Base-by-base conservation (phyloP, 106 monocot genomes). In the Apostasia shenzhenica region DNA sequence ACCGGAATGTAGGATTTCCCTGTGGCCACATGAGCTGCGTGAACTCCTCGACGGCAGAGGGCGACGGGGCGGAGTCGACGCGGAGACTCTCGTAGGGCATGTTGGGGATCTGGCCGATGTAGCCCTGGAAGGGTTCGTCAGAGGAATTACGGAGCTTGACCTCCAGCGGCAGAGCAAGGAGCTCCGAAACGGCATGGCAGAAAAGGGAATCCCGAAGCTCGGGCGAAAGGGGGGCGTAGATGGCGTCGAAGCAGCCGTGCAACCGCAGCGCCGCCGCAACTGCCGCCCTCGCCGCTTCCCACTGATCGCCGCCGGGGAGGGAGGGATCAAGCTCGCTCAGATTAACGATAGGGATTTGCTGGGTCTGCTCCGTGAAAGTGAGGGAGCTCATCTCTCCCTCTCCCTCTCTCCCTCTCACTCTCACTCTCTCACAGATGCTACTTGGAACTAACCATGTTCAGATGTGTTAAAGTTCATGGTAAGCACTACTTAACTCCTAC, bases 1-100 rank as follows among this genome's bases (percentile, higher is more conserved):
- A 87, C 86, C 62, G 67, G 74, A 87, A 87, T 14, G 4, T 38
- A 9, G 51, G 55, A 45, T 83, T 87, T 11, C 80, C 80, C 12
- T 77, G 43, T 1, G 82, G 80, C 80, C 80, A 87, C 80, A 87
- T 68, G 49, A 80, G 79, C 4, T 9, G 0, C 11, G 80, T 63
- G 61, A 87, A 83, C 3, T 13, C 40, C 26, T 55, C 48, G 7
- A 70, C 68, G 54, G 55, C 60, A 8, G 55, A 51, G 47, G 65
- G 55, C n/a, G n/a, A n/a, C 48, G 45, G 0, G 7, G 63, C 74
- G 61, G 60, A 76, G 3, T 11, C 63, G 59, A 87, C 6, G 13
- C 55, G 58, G 8, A 87, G 61, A 71, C 82, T 87, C 73, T 87
- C 83, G 45, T 63, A 75, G 49, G 38, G 26, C 48, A 56, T 8